Evolutionary conservation across 2,329 filamentous ascomycete genomes (phyloP).

Genomic region (Sarocladium oryzae): DNA sequence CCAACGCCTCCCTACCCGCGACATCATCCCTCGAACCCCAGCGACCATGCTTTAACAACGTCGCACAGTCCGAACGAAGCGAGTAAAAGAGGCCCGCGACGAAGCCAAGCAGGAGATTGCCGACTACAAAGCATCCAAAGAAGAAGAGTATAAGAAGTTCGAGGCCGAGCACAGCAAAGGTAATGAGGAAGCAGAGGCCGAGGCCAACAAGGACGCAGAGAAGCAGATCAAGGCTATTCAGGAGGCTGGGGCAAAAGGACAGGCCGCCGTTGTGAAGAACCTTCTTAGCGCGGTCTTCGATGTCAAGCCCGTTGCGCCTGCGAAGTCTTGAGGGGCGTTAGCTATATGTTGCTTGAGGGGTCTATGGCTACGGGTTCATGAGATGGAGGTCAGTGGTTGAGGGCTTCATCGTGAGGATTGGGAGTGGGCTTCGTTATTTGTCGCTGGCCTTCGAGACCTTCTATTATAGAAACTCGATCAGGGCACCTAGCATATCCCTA

Average conservation of each 20-base stretch:
- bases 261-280: constrained; percentile 73
- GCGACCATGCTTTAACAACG: not conserved
- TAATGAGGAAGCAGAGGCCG: constrained; percentile 69
- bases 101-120: constrained; percentile 98
- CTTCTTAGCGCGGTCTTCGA: constrained; percentile 80
- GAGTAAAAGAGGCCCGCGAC: constrained; percentile 90
- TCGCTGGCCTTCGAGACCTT: constrained; percentile 7
- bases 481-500: constrained; percentile 47
- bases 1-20: too few relatives aligned
- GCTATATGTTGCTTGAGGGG: not conserved
- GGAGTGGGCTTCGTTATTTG: constrained; percentile 7
- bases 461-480: constrained; percentile 42
- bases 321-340: constrained; percentile 21
- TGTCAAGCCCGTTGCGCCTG: constrained; percentile 61
- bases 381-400: not conserved
- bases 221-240: constrained; percentile 77
- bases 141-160: constrained; percentile 91
- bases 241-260: constrained; percentile 70
- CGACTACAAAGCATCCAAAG: constrained; percentile 82
- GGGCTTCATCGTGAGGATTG: not conserved
- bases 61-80: constrained; percentile 67
- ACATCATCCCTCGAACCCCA: constrained; percentile 10
- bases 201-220: constrained; percentile 77
- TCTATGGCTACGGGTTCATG: not conserved
- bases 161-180: constrained; percentile 88